Base-by-base conservation (phyloP, 768 basidiomycete species). In the Phlegmacium glaucopus region DNA sequence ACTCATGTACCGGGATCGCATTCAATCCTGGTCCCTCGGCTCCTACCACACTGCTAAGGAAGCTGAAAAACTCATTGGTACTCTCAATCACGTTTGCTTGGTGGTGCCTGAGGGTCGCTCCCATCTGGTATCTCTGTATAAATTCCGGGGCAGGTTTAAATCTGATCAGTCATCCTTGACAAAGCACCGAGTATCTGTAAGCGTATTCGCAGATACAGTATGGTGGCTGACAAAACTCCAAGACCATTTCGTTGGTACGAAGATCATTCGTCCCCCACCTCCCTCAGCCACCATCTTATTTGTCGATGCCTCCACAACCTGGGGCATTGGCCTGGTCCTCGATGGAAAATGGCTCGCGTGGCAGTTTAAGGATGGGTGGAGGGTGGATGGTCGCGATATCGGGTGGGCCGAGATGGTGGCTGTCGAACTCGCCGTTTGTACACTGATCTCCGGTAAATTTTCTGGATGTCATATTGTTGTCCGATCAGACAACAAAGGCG, bases 301-400 rank as follows among this genome's bases (percentile, higher is more conserved):
- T 46, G 68, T 68, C 7, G 71, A 73, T 39, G 69, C 69, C 0
- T 70, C 66, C 6, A 70, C 72, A 0, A 61, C 59, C 0, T 74
- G 63, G 58, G 72, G 74, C 2, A 67, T 76, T 25, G 72, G 74
- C 0, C 35, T 73, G 6, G 41, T 65, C 2, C 36, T 68, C 6
- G 50, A 53, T 1, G 44, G 51, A 0, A 28, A 44, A 9, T 76
- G 70, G 70, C 62, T 54, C 5, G 59, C 64, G 0, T 72, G 62
- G 61, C 36, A 35, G 10, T 54, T 65, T 0, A 4, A 2, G 1
- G 30, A 35, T 1, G 56, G 47, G 1, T 61, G 61, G 55, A 39
- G 55, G n/a, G 45, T 50, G 2, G 2, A 9, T 52, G 27, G 10
- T 22, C 9, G 12, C 27, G 48, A 63, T 15, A 66, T 67, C n/a